Conservation (phyloP, 306 rosid genomes). For the Spatholobus suberectus region DNA sequence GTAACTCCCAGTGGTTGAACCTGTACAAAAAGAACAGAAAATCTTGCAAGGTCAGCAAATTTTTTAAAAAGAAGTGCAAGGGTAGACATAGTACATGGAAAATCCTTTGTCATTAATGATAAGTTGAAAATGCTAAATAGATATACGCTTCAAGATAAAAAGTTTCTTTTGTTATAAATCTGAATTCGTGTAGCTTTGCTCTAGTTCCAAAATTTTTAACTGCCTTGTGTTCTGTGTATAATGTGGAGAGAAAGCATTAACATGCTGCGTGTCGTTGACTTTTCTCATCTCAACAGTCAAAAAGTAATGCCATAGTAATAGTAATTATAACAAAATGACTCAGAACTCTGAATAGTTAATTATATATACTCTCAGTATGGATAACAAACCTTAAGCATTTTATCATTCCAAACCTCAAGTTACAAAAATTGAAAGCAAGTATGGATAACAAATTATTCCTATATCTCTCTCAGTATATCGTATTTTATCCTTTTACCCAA, state of each 20-base stretch:
- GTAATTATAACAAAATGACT: neutral
- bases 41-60: slow-evolving; percentile 23
- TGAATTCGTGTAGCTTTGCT: slow-evolving; percentile 64
- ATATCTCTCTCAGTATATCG: no score
- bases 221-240: slow-evolving; percentile 48
- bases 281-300: slow-evolving; percentile 65
- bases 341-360: neutral
- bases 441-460: no score
- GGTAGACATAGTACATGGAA: neutral
- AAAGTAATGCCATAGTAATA: no score
- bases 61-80: neutral
- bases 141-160: neutral
- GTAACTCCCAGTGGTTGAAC: slow-evolving; percentile 51
- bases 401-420: no score
- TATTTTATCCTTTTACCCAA: no score
- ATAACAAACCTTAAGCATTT: no score
- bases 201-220: slow-evolving; percentile 56
- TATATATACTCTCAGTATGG: no score
- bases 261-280: slow-evolving; percentile 47
- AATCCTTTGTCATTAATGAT: neutral
- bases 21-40: slow-evolving; percentile 40
- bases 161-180: neutral
- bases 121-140: slow-evolving; percentile 10
- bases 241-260: slow-evolving; percentile 44
- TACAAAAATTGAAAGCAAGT: no score